Base-by-base conservation (phyloP, 805 yeast genomes). In the Clavispora asparagi region DNA sequence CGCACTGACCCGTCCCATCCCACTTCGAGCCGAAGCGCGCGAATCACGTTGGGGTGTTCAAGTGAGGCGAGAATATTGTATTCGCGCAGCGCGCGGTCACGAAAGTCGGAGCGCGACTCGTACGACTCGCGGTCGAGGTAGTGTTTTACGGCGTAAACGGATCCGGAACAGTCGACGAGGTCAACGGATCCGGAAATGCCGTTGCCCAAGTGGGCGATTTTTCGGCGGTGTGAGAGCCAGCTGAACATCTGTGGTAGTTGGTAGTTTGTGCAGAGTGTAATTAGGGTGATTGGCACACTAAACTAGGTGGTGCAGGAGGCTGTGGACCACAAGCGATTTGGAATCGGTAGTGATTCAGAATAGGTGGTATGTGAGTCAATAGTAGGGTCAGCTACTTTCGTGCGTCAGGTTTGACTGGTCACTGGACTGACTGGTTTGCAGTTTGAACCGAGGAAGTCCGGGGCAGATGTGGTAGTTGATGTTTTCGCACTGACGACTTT, bases 141-240 rank as follows among this genome's bases (percentile, higher is more conserved):
- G 1, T 63, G 61, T 56, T 81, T 81, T 3, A 79, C 64, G 0
- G 81, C 85, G 45, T 61, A 66, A 1, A 31, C 14, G 17, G 26
- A 11, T 25, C 37, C 7, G 13, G 38, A 39, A 1, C 17, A 36
- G 11, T 43, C 39, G 45, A 48, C 46, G 25, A 68, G 57, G n/a
- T 63, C 70, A 7, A 69, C 74, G 10, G 45, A 54, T 0, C 72
- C 73, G 1, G 70, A 61, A 6, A 64, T 51, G 56, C 74, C 52
- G 53, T 57, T 43, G 60, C 73, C 53, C 65, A 71, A 28, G 65
- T 65, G 43, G 55, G 43, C 27, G 12, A 9, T 7, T 13, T 25
- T 41, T 9, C 12, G 16, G n/a, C 31, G 37, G 9, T 39, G 36
- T 6, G 23, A 10, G n/a, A 40, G 19, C 8, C 30, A 33, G 25